Conservation (phyloP, 78 protist species). For the Creolimax fragrantissima region DNA sequence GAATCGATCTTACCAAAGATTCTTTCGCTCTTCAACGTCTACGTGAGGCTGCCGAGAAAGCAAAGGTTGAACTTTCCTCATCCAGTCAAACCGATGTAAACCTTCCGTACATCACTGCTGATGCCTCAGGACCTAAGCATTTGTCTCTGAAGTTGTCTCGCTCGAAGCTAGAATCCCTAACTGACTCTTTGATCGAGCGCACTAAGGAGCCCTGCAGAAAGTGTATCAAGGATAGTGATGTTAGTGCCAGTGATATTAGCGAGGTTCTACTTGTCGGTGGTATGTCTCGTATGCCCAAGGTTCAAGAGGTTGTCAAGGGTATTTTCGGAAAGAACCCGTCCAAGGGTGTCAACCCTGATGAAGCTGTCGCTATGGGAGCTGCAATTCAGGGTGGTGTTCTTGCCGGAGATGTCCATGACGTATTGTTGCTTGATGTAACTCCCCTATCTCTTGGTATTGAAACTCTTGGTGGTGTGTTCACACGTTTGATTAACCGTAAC, state of each 20-base stretch:
- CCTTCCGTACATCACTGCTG: slow-evolving; percentile 96
- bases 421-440: slow-evolving; percentile 89
- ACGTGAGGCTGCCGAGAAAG: slow-evolving; percentile 96
- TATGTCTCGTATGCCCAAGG: slow-evolving; percentile 97
- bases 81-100: slow-evolving; percentile 78
- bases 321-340: slow-evolving; percentile 79
- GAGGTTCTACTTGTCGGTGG: slow-evolving; percentile 97
- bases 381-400: slow-evolving; percentile 98
- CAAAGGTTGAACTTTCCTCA: slow-evolving; percentile 93
- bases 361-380: slow-evolving; percentile 99
- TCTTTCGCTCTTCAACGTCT: slow-evolving; percentile 89
- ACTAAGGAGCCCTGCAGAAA: slow-evolving; percentile 80
- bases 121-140: slow-evolving; percentile 93
- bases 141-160: slow-evolving; percentile 72
- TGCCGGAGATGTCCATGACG: slow-evolving; percentile 67
- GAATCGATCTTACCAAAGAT: slow-evolving; percentile 29
- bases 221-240: slow-evolving; percentile 89
- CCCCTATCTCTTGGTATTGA: slow-evolving; percentile 95
- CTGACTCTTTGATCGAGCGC: slow-evolving; percentile 61
- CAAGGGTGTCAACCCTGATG: slow-evolving; percentile 99
- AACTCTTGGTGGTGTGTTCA: slow-evolving; percentile 86
- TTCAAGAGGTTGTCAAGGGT: slow-evolving; percentile 65
- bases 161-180: slow-evolving; percentile 74
- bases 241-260: slow-evolving; percentile 61
- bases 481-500: slow-evolving; percentile 80